Evolutionary conservation across 129 eudicot species (phyloP).

Genomic region (Oenanthe sinensis): DNA sequence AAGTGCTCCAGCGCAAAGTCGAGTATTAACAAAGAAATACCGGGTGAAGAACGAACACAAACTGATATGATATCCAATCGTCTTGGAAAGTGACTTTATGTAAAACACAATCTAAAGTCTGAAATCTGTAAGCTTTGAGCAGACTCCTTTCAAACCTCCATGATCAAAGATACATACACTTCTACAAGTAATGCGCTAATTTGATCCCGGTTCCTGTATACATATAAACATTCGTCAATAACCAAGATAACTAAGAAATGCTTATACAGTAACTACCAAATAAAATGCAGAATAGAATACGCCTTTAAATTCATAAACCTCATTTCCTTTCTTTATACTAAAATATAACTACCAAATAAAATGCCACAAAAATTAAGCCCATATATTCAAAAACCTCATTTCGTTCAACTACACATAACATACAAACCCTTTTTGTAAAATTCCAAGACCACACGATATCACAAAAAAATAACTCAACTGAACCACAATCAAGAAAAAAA

Average conservation of each 20-base stretch:
- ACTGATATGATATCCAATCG: slow-evolving; percentile 8
- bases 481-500: neutral
- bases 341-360: neutral
- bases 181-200: neutral
- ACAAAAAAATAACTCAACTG: neutral
- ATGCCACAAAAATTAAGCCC: neutral
- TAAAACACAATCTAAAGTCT: slow-evolving; percentile 6
- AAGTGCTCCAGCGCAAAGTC: slow-evolving; percentile 76
- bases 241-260: neutral
- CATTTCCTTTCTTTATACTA: neutral
- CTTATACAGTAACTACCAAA: neutral
- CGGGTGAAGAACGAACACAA: slow-evolving; percentile 10
- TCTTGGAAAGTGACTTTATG: slow-evolving; percentile 1
- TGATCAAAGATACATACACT: neutral
- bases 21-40: slow-evolving; percentile 14
- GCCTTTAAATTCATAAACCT: neutral
- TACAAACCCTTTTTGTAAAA: neutral
- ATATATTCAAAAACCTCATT: neutral
- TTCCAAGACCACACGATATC: neutral
- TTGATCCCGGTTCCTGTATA: neutral
- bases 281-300: neutral
- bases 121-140: neutral
- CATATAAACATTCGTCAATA: neutral
- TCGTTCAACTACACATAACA: neutral
- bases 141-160: neutral